phyloP scores from a whole-genome alignment of 2,329 filamentous ascomycete genomes.

The Ophiostoma sp. region DNA sequence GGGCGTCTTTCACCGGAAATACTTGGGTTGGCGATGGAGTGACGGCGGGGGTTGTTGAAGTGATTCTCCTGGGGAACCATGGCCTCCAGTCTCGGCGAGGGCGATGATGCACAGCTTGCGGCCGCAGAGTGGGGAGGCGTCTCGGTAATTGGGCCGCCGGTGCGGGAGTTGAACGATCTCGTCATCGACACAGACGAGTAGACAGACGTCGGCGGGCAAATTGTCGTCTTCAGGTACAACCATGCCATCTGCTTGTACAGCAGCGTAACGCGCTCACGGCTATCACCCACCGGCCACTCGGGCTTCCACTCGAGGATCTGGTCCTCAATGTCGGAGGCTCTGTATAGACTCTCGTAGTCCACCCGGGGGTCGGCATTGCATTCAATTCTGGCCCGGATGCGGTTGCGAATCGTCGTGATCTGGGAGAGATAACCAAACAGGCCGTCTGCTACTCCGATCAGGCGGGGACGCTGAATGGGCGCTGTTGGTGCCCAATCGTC shows the following conservation, averaged over 20 bases:
- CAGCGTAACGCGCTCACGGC: constrained; percentile 55
- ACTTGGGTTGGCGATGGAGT: constrained; percentile 34
- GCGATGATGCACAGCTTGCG: constrained; percentile 41
- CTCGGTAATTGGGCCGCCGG: constrained; percentile 27
- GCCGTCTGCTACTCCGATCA: constrained; percentile 80
- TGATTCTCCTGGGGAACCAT: constrained; percentile 4
- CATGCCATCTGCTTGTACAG: constrained; percentile 68
- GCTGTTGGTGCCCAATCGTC: constrained; percentile 47
- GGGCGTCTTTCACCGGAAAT: constrained; percentile 13
- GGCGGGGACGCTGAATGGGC: constrained; percentile 51
- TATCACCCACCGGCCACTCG: constrained; percentile 57
- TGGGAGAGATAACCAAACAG: constrained; percentile 76
- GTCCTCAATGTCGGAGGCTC: constrained; percentile 73
- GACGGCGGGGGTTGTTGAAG: constrained; percentile 28
- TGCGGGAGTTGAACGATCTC: constrained; percentile 19
- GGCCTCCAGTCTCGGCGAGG: constrained; percentile 30
- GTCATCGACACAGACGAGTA: constrained; percentile 25
- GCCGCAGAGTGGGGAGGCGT: constrained; percentile 37
- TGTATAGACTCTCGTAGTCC: constrained; percentile 70
- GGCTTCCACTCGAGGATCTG: constrained; percentile 75
- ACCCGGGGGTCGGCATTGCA: constrained; percentile 65
- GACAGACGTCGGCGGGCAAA: constrained; percentile 52
- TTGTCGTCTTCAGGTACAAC: constrained; percentile 63
- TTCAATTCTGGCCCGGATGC: constrained; percentile 67
- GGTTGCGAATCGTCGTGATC: constrained; percentile 75